A percentile compares a stretch with the other conserved stretches of the same genome.
These are phyloP conservation scores for Excoecaria agallocha DNA, from an alignment of 345 rosid genomes.

Conservation along the genomic window DNA sequence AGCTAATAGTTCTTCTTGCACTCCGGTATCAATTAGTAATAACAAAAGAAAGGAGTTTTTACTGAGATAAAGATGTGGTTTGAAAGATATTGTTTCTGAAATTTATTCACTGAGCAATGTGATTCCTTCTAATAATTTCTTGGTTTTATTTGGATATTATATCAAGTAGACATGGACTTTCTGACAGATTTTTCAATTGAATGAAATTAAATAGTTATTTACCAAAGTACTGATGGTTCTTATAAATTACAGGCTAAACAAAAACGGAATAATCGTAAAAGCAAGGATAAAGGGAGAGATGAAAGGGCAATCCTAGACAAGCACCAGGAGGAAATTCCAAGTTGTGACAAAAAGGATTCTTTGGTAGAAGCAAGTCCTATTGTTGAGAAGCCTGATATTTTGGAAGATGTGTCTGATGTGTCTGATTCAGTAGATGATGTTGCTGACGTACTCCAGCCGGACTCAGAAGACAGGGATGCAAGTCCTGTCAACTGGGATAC, in stretches of 20 bases:
- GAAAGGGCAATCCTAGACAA: conserved; percentile 50
- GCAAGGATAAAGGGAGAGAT: conserved; percentile 74
- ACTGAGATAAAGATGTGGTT: too few relatives aligned
- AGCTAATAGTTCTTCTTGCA: neutral
- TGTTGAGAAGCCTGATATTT: conserved; percentile 59
- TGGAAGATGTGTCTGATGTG: conserved; percentile 71
- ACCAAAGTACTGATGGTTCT: conserved; percentile 3
- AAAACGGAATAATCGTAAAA: conserved; percentile 79
- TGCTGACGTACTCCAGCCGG: conserved; percentile 63
- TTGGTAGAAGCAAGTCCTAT: conserved; percentile 43
- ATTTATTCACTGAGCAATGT: neutral
- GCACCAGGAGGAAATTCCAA: conserved; percentile 38
- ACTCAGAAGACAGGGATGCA: conserved; percentile 78
- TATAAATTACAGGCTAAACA: conserved; percentile 63
- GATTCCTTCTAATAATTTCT: neutral
- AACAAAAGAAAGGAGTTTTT: neutral
- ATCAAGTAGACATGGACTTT: neutral
- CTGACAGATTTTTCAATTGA: neutral
- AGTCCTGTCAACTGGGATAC: conserved; percentile 82
- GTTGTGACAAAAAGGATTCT: conserved; percentile 47
- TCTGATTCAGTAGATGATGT: conserved; percentile 76
- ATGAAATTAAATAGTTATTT: neutral
- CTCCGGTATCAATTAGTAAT: neutral
- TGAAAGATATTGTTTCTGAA: neutral
- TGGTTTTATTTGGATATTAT: neutral